Base-by-base conservation (phyloP, 2,329 filamentous ascomycete genomes). In the Beauveria asiatica region DNA sequence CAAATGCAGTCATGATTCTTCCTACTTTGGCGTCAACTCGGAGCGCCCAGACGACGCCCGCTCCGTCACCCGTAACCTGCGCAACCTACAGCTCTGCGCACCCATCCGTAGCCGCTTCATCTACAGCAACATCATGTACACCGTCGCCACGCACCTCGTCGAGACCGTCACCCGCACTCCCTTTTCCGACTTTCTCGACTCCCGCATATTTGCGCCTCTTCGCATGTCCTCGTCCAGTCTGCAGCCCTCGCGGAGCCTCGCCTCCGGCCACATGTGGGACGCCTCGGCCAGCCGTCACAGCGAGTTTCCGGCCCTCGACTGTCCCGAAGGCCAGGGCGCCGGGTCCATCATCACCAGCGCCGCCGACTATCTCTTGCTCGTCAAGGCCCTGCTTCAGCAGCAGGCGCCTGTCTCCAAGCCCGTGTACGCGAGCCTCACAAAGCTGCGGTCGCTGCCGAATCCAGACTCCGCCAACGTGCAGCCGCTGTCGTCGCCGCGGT, bases 81-180 rank as follows among this genome's bases (percentile, higher is more conserved):
- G 59, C 11, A 57, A 61, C 10, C 46, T 61, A 10, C 50, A 57
- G 16, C 23, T 61, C 37, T 39, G 37, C 52, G 59, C 52, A 9
- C 59, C 59, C 23, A 17, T 61, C 52, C 59, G 59, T 25, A 61
- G 44, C 33, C 30, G 42, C 1, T 52, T 57, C 48, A 33, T 57
- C 13, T 61, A 61, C 44, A 57, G 17, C 45, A 61, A 61, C 46
- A 61, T 61, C 33, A 57, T 61, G 52, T 57, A 50, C 59, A 61
- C 59, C 17, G 59, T 57, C 37, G 52, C 53, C 25, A 44, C 52
- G 33, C 49, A 51, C 37, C 53, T 61, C 44, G 45, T 61, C 33
- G 59, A 61, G 42, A 46, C 21, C 9, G 11, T 33, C 8, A 45
- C 45, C 53, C 25, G 21, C 19, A 50, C 8, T 10, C 13, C 59